A percentile compares a stretch with the other conserved stretches of the same genome.
Evolutionary conservation across 2,329 filamentous ascomycete species (phyloP).

Genomic region (Ophiocordyceps polyrhachis-furcata): DNA sequence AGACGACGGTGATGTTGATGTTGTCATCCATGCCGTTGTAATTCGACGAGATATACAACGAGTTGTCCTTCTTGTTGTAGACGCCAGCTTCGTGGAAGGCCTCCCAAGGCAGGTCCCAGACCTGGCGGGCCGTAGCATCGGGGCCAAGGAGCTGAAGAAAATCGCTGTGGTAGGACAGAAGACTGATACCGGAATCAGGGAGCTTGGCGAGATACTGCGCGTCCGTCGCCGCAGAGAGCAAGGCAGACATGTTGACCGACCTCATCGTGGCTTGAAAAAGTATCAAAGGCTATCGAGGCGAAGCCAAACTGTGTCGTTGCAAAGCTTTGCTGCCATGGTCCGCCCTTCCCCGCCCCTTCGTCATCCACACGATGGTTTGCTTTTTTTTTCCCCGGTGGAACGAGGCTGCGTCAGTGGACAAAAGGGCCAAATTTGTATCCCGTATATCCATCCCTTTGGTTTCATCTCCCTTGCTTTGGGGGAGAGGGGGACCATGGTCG

Average conservation of each 20-base stretch:
- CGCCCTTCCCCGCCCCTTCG: background rate
- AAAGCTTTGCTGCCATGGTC: background rate
- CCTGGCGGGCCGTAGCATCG: constrained; percentile 7
- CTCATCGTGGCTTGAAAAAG: background rate
- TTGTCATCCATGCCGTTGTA: constrained; percentile 19
- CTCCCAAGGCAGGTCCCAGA: constrained; percentile 19
- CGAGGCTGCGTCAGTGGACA: background rate
- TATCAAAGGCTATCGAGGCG: background rate
- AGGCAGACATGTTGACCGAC: background rate
- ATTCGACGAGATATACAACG: constrained; percentile 6
- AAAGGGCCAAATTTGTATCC: background rate
- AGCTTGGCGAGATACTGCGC: constrained; percentile 2
- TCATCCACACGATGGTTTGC: background rate
- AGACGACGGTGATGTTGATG: constrained; percentile 13
- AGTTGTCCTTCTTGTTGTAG: constrained; percentile 9
- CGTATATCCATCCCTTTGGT: background rate
- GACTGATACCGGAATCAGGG: constrained; percentile 8
- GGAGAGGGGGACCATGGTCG: background rate
- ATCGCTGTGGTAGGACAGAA: constrained; percentile 23
- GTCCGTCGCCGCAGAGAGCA: constrained; percentile 1
- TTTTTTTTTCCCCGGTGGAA: background rate
- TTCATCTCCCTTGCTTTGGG: background rate
- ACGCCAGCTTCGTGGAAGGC: constrained; percentile 39
- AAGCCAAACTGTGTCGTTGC: background rate
- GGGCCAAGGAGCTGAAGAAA: constrained; percentile 30